phyloP scores from a whole-genome alignment of 2,329 filamentous ascomycete genomes.

The Alternaria arborescens region DNA sequence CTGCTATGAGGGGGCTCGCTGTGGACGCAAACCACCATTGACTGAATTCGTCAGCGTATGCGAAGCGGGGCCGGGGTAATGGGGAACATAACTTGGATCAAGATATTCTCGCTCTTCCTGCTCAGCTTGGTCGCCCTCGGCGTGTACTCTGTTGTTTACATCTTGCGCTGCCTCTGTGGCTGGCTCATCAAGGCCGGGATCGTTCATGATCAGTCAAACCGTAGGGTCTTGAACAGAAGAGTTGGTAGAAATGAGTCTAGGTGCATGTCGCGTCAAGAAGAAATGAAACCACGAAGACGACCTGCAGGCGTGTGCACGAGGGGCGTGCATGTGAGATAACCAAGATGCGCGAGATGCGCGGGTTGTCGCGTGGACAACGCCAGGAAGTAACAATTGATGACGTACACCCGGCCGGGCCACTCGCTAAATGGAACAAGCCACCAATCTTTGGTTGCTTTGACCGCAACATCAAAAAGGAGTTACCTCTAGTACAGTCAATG shows the following conservation, averaged over 20 bases:
- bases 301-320: constrained; percentile 6
- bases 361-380: constrained; percentile 14
- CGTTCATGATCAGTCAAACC: constrained; percentile 44
- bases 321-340: constrained; percentile 13
- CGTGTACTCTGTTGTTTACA: constrained; percentile 51
- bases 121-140: constrained; percentile 46
- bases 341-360: constrained; percentile 10
- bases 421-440: constrained; percentile 8
- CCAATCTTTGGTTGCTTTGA: not conserved
- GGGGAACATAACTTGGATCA: constrained; percentile 52
- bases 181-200: constrained; percentile 62
- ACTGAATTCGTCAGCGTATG: constrained; percentile 38
- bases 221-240: not conserved
- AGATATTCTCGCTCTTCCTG: constrained; percentile 55
- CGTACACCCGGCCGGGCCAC: constrained; percentile 5
- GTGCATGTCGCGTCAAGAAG: constrained; percentile 2
- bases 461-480: not conserved
- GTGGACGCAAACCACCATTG: constrained; percentile 70
- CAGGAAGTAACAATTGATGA: constrained; percentile 12
- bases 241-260: not conserved
- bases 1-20: constrained; percentile 64
- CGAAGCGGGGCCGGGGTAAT: not conserved
- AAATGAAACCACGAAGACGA: not conserved
- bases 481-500: not conserved
- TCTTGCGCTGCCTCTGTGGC: constrained; percentile 58